Evolutionary conservation across 2,329 filamentous ascomycete species (phyloP).

Genomic region (Epichloe typhina): DNA sequence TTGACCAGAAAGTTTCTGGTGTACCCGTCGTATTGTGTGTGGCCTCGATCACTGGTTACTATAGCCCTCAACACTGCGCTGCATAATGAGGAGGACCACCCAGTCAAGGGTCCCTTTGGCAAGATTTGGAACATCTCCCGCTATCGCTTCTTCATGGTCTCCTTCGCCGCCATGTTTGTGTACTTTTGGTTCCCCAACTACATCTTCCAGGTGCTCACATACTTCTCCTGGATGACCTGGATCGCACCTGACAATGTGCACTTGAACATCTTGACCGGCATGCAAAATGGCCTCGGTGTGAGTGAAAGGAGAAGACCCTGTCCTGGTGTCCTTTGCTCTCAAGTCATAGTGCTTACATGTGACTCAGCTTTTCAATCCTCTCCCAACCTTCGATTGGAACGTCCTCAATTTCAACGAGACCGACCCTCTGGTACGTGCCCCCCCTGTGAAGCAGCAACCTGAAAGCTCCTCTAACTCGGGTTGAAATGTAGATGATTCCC

Average conservation of each 20-base stretch:
- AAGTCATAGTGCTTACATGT: neutral
- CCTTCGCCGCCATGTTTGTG: conserved; percentile 33
- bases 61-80: conserved; percentile 37
- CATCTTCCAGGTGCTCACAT: conserved; percentile 32
- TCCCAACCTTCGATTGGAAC: conserved; percentile 32
- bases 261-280: conserved; percentile 24
- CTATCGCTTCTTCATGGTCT: conserved; percentile 31
- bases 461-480: neutral
- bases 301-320: neutral
- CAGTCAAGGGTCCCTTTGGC: conserved; percentile 17
- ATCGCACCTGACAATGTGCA: conserved; percentile 30
- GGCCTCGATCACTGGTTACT: conserved; percentile 38
- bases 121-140: conserved; percentile 28
- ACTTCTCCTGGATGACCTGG: conserved; percentile 42
- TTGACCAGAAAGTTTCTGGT: conserved; percentile 36
- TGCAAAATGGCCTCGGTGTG: conserved; percentile 23
- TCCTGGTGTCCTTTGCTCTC: neutral
- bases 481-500: conserved; percentile 16
- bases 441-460: too few species aligned
- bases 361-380: conserved; percentile 19
- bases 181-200: conserved; percentile 43
- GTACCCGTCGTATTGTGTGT: conserved; percentile 38
- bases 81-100: conserved; percentile 25
- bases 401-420: conserved; percentile 14
- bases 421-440: conserved; percentile 19